These are phyloP conservation scores for Albugo candida DNA, from an alignment of 352 stramenopile genomes.

Conservation along the genomic window DNA sequence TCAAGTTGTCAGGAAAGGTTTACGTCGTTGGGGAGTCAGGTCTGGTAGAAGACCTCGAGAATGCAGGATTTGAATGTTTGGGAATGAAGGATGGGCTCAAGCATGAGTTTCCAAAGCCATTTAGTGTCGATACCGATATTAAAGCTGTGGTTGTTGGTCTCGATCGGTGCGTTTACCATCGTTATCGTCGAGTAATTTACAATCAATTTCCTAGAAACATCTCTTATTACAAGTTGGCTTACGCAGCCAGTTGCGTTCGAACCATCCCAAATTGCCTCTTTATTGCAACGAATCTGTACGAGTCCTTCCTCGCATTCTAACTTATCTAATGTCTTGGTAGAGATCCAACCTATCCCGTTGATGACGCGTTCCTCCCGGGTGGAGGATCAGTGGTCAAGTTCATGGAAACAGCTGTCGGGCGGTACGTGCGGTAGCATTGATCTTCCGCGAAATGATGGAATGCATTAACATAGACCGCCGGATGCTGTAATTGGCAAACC, in stretches of 20 bases:
- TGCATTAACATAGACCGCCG: constrained; percentile 15
- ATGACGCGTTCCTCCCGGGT: constrained; percentile 48
- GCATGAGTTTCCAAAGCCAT: constrained; percentile 43
- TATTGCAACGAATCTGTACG: constrained; percentile 61
- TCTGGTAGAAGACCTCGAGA: constrained; percentile 36
- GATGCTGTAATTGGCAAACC: constrained; percentile 66
- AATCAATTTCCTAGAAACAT: constrained; percentile 20
- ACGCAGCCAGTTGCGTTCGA: constrained; percentile 45
- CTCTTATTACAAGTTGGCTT: constrained; percentile 75
- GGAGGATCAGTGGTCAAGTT: constrained; percentile 51
- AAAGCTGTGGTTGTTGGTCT: constrained; percentile 64
- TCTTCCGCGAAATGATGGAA: not conserved
- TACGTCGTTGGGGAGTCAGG: constrained; percentile 69
- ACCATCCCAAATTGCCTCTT: constrained; percentile 58
- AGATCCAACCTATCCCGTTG: constrained; percentile 53
- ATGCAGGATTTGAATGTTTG: constrained; percentile 45
- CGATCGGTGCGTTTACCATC: constrained; percentile 15
- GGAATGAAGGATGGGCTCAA: constrained; percentile 45
- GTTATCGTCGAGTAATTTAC: not conserved
- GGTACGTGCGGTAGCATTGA: constrained; percentile 15
- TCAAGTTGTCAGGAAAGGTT: constrained; percentile 49
- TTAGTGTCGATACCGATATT: constrained; percentile 44
- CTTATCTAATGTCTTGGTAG: constrained; percentile 10
- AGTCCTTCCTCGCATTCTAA: not conserved
- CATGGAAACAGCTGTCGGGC: constrained; percentile 38